phyloP scores from a whole-genome alignment of 768 basidiomycete species.

The Galerina marginata region DNA sequence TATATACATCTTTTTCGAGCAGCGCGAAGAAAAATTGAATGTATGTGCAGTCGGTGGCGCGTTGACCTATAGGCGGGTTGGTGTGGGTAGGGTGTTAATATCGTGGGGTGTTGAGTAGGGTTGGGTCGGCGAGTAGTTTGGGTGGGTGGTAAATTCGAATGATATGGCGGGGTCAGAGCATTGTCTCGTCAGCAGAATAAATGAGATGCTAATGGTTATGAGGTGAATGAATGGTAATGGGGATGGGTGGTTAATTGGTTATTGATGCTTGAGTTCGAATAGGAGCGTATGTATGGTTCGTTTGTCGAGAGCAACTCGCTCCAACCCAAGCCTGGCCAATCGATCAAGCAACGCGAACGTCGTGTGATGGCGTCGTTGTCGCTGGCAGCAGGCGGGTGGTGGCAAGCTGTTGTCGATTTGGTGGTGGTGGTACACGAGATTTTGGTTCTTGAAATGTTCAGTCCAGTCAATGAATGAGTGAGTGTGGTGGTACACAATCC shows the following conservation, averaged over 20 bases:
- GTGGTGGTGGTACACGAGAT: conserved; percentile 1
- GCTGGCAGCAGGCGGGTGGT: too few species aligned
- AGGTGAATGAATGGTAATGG: neutral
- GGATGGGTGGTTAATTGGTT: neutral
- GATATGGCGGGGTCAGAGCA: too few species aligned
- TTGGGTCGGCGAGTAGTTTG: too few species aligned
- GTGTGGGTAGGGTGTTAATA: neutral
- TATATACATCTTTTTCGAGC: conserved; percentile 9
- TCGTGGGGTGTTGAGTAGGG: too few species aligned
- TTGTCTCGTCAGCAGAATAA: too few species aligned
- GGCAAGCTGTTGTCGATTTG: neutral
- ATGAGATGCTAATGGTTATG: neutral
- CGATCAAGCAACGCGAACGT: too few species aligned
- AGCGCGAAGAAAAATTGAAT: conserved; percentile 1
- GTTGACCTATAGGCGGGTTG: neutral
- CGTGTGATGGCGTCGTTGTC: too few species aligned
- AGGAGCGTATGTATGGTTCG: too few species aligned
- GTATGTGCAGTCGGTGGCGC: conserved; percentile 1
- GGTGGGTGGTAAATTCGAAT: too few species aligned
- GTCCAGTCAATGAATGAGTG: conserved; percentile 7
- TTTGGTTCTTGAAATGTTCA: neutral
- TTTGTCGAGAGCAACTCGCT: too few species aligned
- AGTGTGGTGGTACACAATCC: neutral
- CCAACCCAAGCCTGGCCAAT: too few species aligned
- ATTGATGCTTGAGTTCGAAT: too few species aligned